phyloP scores from a whole-genome alignment of 1,284 basidiomycete genomes.

The Earliella scabrosa region DNA sequence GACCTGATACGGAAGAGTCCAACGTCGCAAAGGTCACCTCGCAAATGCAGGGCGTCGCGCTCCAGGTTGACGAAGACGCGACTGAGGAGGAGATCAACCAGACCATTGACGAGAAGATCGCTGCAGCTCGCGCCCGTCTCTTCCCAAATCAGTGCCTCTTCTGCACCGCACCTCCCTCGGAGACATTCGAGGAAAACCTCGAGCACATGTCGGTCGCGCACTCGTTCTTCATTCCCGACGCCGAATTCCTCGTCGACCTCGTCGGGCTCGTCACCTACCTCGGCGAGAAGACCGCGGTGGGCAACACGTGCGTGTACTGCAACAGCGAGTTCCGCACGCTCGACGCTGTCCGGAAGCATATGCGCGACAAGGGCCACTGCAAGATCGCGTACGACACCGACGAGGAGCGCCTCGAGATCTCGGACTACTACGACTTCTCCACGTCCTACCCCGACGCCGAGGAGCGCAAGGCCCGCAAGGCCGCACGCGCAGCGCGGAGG shows the following conservation, averaged over 20 bases:
- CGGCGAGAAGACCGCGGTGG: constrained; percentile 92
- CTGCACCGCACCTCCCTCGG: constrained; percentile 60
- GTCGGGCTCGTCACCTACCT: constrained; percentile 86
- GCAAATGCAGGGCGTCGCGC: constrained; percentile 24
- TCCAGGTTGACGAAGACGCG: constrained; percentile 47
- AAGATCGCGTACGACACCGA: constrained; percentile 92
- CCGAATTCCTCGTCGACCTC: constrained; percentile 87
- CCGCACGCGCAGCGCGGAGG: constrained; percentile 31
- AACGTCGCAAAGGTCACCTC: constrained; percentile 10
- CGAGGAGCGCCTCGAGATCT: constrained; percentile 83
- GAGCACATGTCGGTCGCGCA: constrained; percentile 88
- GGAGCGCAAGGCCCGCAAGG: constrained; percentile 37
- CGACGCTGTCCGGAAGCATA: constrained; percentile 90
- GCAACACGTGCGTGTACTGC: constrained; percentile 94
- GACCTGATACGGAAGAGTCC: not conserved
- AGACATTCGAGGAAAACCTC: constrained; percentile 70
- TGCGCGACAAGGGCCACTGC: constrained; percentile 95
- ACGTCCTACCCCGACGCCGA: constrained; percentile 73
- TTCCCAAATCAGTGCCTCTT: constrained; percentile 84
- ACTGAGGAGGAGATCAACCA: constrained; percentile 56
- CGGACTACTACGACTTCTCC: constrained; percentile 95
- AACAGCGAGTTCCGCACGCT: constrained; percentile 82
- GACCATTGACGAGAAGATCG: constrained; percentile 78
- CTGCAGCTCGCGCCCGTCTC: constrained; percentile 71
- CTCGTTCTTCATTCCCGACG: constrained; percentile 97